A percentile compares a stretch with the other conserved stretches of the same genome.
Conservation (phyloP, 2,329 filamentous ascomycete genomes). For the Venturia effusa region DNA sequence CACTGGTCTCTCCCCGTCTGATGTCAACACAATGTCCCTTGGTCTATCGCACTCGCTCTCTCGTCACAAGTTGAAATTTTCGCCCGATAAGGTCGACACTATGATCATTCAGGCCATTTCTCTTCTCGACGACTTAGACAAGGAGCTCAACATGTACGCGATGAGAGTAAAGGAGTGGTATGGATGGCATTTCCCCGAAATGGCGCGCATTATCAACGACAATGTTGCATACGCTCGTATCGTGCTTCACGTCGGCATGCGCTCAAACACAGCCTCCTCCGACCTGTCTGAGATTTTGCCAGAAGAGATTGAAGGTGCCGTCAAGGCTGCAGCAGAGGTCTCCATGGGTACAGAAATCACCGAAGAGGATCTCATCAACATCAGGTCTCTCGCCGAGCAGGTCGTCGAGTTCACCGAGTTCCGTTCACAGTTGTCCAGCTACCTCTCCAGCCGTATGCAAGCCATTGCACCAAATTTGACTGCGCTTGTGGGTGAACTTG, state of each 20-base stretch:
- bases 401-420: conserved; percentile 89
- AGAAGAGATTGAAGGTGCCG: conserved; percentile 82
- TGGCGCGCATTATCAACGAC: conserved; percentile 93
- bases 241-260: conserved; percentile 80
- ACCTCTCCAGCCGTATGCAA: conserved; percentile 87
- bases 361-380: conserved; percentile 84
- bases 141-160: conserved; percentile 96
- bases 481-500: conserved; percentile 81
- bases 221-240: conserved; percentile 89
- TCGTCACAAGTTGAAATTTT: conserved; percentile 97
- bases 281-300: conserved; percentile 85
- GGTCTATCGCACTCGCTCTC: conserved; percentile 96
- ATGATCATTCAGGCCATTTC: conserved; percentile 99
- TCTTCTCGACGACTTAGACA: conserved; percentile 90
- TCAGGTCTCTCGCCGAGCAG: conserved; percentile 82
- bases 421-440: conserved; percentile 75
- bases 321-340: conserved; percentile 91
- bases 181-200: conserved; percentile 98
- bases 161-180: conserved; percentile 99
- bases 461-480: conserved; percentile 95
- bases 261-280: conserved; percentile 62
- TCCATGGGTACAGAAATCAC: conserved; percentile 98
- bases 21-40: conserved; percentile 87
- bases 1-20: conserved; percentile 72
- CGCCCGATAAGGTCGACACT: conserved; percentile 94